Evolutionary conservation across 139 green algal species (phyloP), one percentile per base, ranked within the genome.

Genomic region (Micromonas pusilla): DNA sequence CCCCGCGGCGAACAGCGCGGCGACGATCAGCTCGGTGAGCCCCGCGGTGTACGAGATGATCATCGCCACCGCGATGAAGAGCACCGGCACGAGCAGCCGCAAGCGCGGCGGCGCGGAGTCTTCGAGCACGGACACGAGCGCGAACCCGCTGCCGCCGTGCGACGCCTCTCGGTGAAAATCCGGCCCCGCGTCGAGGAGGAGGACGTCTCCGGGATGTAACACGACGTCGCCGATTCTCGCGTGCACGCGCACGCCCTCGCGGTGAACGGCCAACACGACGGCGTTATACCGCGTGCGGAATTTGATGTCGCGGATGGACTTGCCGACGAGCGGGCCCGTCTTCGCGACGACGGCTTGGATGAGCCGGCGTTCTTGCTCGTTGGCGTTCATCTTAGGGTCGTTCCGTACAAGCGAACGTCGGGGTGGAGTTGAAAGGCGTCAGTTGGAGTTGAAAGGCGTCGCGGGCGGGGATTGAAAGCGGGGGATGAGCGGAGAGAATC

Each of bases 261-360:
- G 83, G 52, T 91, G 90, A 20, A 96, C 84, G 1, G 86, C 91
- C 52, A 96, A 75, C n/a, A 96, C 79, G 1, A 89, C 91, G 0
- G 91, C 91, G 20, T 90, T 90, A 82, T 91, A 96, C 5, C 80
- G 79, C 36, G 84, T 78, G 13, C 90, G 80, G 84, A 95, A 95
- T 5, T 82, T 77, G 19, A 89, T 30, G 23, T 95, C 90, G 2
- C 83, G 75, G 3, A 92, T 76, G 0, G 79, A 85, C 52, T 83
- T 84, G 72, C 83, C 78, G 20, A 88, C 78, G 30, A 92, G 80
- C 16, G 81, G 80, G 3, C 77, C 83, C 2, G 37, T 54, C 19
- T 75, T 80, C 0, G 84, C 85, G 52, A 92, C 85, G 5, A 92
- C 87, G 19, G 84, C 86, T 84, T 92, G 86, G 52, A 91, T 83